A percentile compares a stretch with the other conserved stretches of the same genome.
Conservation (phyloP, 75 land plant genomes). For the Ceratopteris richardii region DNA sequence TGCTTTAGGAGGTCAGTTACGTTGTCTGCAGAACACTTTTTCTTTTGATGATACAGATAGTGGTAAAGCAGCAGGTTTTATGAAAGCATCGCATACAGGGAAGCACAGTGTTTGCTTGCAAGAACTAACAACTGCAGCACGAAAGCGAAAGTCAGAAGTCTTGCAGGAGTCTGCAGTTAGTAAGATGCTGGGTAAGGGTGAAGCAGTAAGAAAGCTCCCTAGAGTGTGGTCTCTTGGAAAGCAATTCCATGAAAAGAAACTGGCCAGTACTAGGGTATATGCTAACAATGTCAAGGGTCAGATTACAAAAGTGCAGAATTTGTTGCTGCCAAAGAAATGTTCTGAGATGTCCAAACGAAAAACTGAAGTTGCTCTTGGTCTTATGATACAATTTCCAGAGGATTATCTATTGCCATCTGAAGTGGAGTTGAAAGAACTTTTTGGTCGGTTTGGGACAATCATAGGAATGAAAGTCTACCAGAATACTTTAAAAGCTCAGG, state of each 20-base stretch:
- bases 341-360: neutral
- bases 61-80: neutral
- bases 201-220: neutral
- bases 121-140: neutral
- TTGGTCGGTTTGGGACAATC: slow-evolving; percentile 45
- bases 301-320: neutral
- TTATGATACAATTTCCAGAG: slow-evolving; percentile 56
- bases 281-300: neutral
- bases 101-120: neutral
- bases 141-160: slow-evolving; percentile 4
- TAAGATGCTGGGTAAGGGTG: neutral
- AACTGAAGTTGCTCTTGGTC: slow-evolving; percentile 18
- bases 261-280: neutral
- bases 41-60: neutral
- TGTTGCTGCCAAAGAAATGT: neutral
- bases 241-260: neutral
- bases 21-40: neutral
- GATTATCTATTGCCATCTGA: slow-evolving; percentile 44
- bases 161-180: neutral
- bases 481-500: slow-evolving; percentile 37
- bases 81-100: neutral
- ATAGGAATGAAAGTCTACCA: slow-evolving; percentile 42
- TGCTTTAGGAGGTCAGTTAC: no score
- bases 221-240: neutral
- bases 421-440: slow-evolving; percentile 42